Evolutionary conservation across 345 rosid genomes (phyloP).

Genomic region (Citrus hindsii): DNA sequence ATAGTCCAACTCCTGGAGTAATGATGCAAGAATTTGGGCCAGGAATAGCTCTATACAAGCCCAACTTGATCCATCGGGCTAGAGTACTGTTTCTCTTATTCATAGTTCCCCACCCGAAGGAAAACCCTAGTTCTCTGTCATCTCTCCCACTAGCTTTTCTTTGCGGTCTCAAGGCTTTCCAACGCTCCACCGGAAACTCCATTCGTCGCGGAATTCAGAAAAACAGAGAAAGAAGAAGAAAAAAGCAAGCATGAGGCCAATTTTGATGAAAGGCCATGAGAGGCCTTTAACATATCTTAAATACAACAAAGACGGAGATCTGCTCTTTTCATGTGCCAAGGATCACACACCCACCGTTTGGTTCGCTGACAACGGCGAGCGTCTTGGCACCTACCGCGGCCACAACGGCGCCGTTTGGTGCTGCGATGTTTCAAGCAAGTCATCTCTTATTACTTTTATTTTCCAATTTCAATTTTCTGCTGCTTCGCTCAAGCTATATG

Average conservation of each 20-base stretch:
- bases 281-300: constrained; percentile 89
- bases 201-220: no score
- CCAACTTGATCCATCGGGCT: no score
- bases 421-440: constrained; percentile 79
- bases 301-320: constrained; percentile 91
- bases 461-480: neutral
- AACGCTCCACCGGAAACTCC: no score
- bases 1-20: no score
- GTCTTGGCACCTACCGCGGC: constrained; percentile 92
- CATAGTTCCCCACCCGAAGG: no score
- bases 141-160: no score
- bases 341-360: constrained; percentile 93
- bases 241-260: constrained; percentile 66
- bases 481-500: neutral
- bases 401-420: constrained; percentile 99
- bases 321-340: constrained; percentile 92
- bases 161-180: no score
- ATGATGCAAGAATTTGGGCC: no score
- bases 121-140: no score
- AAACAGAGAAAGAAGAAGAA: neutral
- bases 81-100: no score
- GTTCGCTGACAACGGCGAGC: constrained; percentile 96
- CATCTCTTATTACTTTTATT: neutral
- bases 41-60: no score
- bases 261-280: constrained; percentile 96